Percentiles rank a stretch among this genome's conserved stretches.
Conservation (phyloP, 306 rosid genomes). For the Carpinus viminea region DNA sequence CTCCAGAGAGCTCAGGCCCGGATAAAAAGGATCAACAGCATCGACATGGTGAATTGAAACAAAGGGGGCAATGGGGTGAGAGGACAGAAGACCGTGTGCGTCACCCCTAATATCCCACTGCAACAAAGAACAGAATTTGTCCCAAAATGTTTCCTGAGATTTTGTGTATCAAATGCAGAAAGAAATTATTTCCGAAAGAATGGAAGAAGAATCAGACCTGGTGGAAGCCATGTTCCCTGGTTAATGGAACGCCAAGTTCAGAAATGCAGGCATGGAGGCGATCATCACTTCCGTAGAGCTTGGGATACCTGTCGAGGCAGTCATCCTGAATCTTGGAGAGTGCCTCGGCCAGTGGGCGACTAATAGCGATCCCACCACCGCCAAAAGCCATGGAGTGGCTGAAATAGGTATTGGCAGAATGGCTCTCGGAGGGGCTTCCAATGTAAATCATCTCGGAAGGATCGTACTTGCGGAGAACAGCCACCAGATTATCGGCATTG, state of each 20-base stretch:
- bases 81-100: conserved; percentile 74
- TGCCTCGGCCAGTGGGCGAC: conserved; percentile 60
- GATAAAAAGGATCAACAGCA: conserved; percentile 71
- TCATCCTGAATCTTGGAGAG: conserved; percentile 62
- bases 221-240: conserved; percentile 74
- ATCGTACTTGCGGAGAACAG: conserved; percentile 66
- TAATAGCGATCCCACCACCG: conserved; percentile 75
- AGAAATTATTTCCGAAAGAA: neutral
- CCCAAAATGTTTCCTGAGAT: neutral
- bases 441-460: conserved; percentile 78
- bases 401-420: conserved; percentile 74
- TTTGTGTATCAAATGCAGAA: conserved; percentile 1
- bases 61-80: conserved; percentile 81
- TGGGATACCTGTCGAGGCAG: conserved; percentile 74
- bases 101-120: conserved; percentile 79
- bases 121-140: neutral
- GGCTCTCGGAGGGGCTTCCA: conserved; percentile 80
- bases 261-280: conserved; percentile 81
- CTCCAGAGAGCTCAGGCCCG: conserved; percentile 59
- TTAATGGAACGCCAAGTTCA: conserved; percentile 72
- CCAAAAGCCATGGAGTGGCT: conserved; percentile 87
- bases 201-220: conserved; percentile 43
- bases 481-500: conserved; percentile 69
- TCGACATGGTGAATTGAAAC: conserved; percentile 80
- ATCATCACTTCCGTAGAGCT: conserved; percentile 83